Conservation (phyloP, 2,329 filamentous ascomycete genomes). For the Colletotrichum lentis region DNA sequence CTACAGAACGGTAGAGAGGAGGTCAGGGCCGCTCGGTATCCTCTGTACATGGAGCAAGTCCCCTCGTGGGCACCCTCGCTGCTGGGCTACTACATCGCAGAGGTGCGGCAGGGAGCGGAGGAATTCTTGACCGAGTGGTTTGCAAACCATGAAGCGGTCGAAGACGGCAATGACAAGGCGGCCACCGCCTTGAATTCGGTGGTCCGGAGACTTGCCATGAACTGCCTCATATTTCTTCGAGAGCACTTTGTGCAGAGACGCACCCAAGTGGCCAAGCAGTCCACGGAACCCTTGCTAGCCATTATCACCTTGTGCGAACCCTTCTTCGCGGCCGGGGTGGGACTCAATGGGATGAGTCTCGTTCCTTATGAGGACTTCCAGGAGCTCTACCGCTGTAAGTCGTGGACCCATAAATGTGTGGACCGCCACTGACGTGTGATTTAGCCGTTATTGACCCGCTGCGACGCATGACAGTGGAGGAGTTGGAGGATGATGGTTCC, state of each 20-base stretch:
- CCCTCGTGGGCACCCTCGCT: slow-evolving; percentile 62
- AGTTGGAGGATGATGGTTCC: slow-evolving; percentile 66
- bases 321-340: slow-evolving; percentile 47
- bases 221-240: slow-evolving; percentile 57
- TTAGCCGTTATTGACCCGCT: slow-evolving; percentile 59
- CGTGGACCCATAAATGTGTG: not conserved
- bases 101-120: slow-evolving; percentile 54
- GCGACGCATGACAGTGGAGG: slow-evolving; percentile 62
- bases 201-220: slow-evolving; percentile 53
- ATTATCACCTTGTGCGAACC: slow-evolving; percentile 53
- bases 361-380: slow-evolving; percentile 43
- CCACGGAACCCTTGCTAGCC: slow-evolving; percentile 53
- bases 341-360: not conserved
- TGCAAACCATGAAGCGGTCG: slow-evolving; percentile 35
- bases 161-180: slow-evolving; percentile 45
- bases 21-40: slow-evolving; percentile 40
- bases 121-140: slow-evolving; percentile 55
- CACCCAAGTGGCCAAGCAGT: slow-evolving; percentile 53
- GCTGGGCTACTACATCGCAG: slow-evolving; percentile 56
- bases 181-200: slow-evolving; percentile 47
- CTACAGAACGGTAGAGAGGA: slow-evolving; percentile 44
- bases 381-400: slow-evolving; percentile 51
- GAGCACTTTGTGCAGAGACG: slow-evolving; percentile 56
- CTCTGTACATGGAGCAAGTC: slow-evolving; percentile 43
- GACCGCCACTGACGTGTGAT: not conserved